These are phyloP conservation scores for Nannochloropsis salina DNA, from an alignment of 108 stramenopile species.

Conservation along the genomic window DNA sequence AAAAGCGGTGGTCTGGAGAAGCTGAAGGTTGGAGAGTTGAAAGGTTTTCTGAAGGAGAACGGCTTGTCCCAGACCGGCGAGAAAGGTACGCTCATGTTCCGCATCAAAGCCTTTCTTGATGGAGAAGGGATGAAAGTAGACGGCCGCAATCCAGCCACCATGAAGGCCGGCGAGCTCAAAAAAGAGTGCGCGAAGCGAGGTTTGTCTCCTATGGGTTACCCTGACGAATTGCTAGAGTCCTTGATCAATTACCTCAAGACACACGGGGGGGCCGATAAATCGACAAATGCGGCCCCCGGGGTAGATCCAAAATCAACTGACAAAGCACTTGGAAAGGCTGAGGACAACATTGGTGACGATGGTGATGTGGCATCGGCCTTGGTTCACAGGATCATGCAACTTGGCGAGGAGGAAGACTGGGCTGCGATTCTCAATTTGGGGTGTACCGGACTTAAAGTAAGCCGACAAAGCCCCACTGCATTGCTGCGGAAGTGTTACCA, in stretches of 20 bases:
- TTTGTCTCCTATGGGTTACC: constrained; percentile 26
- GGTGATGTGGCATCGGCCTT: not conserved
- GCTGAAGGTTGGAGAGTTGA: constrained; percentile 21
- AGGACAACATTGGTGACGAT: not conserved
- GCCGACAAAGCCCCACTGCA: not conserved
- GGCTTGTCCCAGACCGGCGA: constrained; percentile 28
- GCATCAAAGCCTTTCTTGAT: constrained; percentile 13
- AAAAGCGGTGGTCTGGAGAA: not conserved
- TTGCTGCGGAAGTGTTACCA: not conserved
- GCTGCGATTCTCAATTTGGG: not conserved
- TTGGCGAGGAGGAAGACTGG: constrained; percentile 24
- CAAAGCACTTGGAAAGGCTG: not conserved
- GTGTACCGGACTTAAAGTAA: not conserved
- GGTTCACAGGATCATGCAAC: constrained; percentile 10
- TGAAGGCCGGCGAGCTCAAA: constrained; percentile 26
- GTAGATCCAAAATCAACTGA: not conserved
- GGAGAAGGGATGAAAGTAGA: not conserved
- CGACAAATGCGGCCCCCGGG: not conserved
- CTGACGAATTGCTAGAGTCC: constrained; percentile 28
- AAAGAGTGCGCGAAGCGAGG: constrained; percentile 24
- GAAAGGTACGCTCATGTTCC: constrained; percentile 26
- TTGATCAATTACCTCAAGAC: constrained; percentile 22
- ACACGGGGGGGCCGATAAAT: not conserved
- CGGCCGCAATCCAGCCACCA: not conserved
- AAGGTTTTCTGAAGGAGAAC: constrained; percentile 15